Percentiles rank a stretch among this genome's conserved stretches.
phyloP scores from a whole-genome alignment of 129 eudicot species.

The Lonicera japonica region DNA sequence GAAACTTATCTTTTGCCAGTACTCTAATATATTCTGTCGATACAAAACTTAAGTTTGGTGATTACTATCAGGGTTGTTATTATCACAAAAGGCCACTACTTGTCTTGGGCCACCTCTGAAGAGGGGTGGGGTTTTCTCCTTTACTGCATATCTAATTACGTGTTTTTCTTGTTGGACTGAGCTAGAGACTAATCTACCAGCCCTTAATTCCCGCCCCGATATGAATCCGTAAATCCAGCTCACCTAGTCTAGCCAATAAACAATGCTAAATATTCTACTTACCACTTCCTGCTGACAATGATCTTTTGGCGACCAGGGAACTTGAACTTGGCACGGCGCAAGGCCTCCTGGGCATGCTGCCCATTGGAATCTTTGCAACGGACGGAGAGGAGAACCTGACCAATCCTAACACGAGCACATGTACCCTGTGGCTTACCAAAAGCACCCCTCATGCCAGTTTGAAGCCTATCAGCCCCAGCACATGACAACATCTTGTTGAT shows the following conservation, averaged over 20 bases:
- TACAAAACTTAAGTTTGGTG: too few relatives aligned
- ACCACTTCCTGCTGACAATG: constrained; percentile 54
- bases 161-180: too few relatives aligned
- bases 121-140: too few relatives aligned
- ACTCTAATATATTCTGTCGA: too few relatives aligned
- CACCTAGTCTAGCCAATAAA: not conserved
- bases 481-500: constrained; percentile 59
- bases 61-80: too few relatives aligned
- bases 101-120: too few relatives aligned
- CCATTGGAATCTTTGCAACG: constrained; percentile 49
- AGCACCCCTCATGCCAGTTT: constrained; percentile 60
- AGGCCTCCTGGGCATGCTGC: constrained; percentile 52
- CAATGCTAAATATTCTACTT: not conserved
- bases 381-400: constrained; percentile 47
- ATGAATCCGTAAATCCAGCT: too few relatives aligned
- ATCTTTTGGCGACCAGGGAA: constrained; percentile 60
- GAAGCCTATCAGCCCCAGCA: constrained; percentile 67
- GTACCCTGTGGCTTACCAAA: constrained; percentile 56
- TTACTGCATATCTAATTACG: too few relatives aligned
- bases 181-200: too few relatives aligned
- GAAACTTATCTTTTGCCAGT: too few relatives aligned
- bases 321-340: constrained; percentile 58
- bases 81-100: too few relatives aligned
- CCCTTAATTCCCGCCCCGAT: too few relatives aligned
- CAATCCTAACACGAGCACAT: constrained; percentile 53